phyloP scores from a whole-genome alignment of 2,329 filamentous ascomycete genomes.

The Huntiella savannae region DNA sequence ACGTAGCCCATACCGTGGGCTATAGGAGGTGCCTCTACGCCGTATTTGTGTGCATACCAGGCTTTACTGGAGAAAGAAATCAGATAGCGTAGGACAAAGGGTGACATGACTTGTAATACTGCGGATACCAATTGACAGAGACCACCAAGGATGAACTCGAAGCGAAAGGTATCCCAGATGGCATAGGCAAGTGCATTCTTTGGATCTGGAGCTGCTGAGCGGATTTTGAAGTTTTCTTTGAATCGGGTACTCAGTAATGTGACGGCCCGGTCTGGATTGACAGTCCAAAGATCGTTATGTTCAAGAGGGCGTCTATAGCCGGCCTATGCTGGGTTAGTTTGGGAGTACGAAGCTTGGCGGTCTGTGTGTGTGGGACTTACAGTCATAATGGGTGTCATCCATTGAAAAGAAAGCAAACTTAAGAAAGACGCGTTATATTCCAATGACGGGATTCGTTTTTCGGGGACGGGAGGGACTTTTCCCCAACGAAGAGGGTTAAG shows the following conservation, averaged over 20 bases:
- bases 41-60: constrained; percentile 40
- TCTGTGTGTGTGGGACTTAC: constrained; percentile 25
- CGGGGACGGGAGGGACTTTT: constrained; percentile 33
- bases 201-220: constrained; percentile 54
- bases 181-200: constrained; percentile 42
- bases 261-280: constrained; percentile 64
- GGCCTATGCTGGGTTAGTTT: constrained; percentile 25
- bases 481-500: constrained; percentile 45
- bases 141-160: constrained; percentile 75
- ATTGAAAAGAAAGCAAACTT: constrained; percentile 64
- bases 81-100: constrained; percentile 68
- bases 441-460: constrained; percentile 33
- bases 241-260: constrained; percentile 49
- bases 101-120: constrained; percentile 61
- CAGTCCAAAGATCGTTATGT: constrained; percentile 67
- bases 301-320: constrained; percentile 77
- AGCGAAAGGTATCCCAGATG: constrained; percentile 67
- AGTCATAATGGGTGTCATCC: constrained; percentile 77
- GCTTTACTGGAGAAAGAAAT: constrained; percentile 72
- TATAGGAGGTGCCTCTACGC: constrained; percentile 42
- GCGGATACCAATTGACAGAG: constrained; percentile 53
- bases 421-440: constrained; percentile 59
- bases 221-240: constrained; percentile 46
- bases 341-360: neutral
- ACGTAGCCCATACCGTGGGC: constrained; percentile 64